Evolutionary conservation across 768 basidiomycete species (phyloP).

Genomic region (Phlebiopsis flavidoalba): DNA sequence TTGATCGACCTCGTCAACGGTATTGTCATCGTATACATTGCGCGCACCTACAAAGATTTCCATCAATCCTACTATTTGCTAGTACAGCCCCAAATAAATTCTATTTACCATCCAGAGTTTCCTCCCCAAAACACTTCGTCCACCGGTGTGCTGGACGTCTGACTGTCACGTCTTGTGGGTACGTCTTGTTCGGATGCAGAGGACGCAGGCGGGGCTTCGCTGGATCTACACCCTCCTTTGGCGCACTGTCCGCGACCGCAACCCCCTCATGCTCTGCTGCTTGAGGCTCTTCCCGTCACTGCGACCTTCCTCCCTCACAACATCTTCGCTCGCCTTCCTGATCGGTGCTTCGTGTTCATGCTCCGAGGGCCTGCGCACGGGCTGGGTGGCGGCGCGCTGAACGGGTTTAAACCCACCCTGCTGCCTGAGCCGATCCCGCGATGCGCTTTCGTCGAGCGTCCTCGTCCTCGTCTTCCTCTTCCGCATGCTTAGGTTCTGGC

Average conservation of each 20-base stretch:
- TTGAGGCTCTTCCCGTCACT: too few relatives aligned
- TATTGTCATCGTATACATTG: not conserved
- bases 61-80: not conserved
- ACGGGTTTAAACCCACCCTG: conserved; percentile 61
- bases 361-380: not conserved
- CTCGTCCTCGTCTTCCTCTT: conserved; percentile 40
- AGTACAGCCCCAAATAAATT: not conserved
- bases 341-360: not conserved
- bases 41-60: not conserved
- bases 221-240: not conserved
- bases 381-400: conserved; percentile 28
- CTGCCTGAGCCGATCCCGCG: conserved; percentile 52
- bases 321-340: not conserved
- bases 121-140: not conserved
- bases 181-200: not conserved
- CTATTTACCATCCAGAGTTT: not conserved
- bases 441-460: conserved; percentile 51
- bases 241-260: not conserved
- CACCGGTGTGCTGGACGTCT: not conserved
- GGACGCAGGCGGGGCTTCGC: conserved; percentile 12
- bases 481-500: conserved; percentile 6
- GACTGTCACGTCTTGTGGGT: not conserved
- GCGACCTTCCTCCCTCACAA: not conserved
- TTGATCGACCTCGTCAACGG: not conserved
- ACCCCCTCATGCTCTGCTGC: not conserved